phyloP scores from a whole-genome alignment of 2,329 filamentous ascomycete species.

The Monilinia fructicola region DNA sequence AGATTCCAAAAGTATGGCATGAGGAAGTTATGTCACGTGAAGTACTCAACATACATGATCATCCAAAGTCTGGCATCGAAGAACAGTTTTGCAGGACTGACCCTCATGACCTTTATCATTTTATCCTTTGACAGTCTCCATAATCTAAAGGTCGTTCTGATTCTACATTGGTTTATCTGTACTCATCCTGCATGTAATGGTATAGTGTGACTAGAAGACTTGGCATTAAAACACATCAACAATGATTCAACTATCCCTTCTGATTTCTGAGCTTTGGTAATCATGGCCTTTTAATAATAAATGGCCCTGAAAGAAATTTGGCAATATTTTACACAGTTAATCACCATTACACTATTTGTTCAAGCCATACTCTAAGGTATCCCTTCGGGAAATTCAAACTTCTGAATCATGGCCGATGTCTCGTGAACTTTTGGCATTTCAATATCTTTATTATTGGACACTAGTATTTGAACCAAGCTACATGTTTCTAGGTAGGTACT shows the following conservation, averaged over 20 bases:
- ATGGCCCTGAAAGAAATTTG: background rate
- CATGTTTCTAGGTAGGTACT: too few species aligned
- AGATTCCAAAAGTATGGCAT: background rate
- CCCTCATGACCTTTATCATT: background rate
- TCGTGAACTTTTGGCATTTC: too few species aligned
- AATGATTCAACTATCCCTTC: background rate
- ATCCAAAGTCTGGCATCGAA: background rate
- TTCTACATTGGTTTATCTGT: background rate
- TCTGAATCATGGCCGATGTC: too few species aligned
- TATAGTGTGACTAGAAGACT: background rate
- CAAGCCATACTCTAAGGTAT: too few species aligned
- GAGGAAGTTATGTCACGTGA: background rate
- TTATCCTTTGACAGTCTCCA: background rate
- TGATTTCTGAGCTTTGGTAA: background rate
- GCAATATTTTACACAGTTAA: background rate
- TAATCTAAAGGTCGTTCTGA: background rate
- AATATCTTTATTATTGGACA: too few species aligned
- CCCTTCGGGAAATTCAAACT: too few species aligned
- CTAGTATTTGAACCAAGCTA: too few species aligned
- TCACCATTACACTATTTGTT: background rate
- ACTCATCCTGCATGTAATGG: background rate
- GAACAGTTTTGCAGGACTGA: background rate
- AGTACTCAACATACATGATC: too few species aligned
- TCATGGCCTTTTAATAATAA: background rate
- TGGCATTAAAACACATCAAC: background rate